A percentile compares a stretch with the other conserved stretches of the same genome.
Conservation (phyloP, 768 basidiomycete genomes). For the Lentinula edodes region DNA sequence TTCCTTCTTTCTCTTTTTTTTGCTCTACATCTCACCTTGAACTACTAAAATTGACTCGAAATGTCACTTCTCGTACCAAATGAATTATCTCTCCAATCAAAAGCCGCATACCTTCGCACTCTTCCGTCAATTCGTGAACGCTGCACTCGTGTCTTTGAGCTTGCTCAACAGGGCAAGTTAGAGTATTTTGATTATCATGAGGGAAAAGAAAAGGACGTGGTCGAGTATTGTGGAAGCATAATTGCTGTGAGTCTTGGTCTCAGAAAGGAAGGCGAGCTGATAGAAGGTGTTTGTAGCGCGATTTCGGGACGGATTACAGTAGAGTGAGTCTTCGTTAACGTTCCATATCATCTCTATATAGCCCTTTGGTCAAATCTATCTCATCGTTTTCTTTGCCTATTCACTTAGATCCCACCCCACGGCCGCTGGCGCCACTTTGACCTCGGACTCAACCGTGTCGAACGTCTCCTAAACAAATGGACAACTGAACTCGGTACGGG, state of each 20-base stretch:
- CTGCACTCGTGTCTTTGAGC: constrained; percentile 70
- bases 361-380: background rate
- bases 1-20: too few species aligned
- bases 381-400: background rate
- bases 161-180: constrained; percentile 69
- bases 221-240: constrained; percentile 68
- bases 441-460: constrained; percentile 57
- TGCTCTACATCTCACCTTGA: background rate
- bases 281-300: constrained; percentile 46
- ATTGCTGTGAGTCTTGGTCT: constrained; percentile 31
- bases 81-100: constrained; percentile 26
- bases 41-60: background rate
- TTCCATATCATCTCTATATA: too few species aligned
- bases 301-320: constrained; percentile 67
- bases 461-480: constrained; percentile 58
- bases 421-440: constrained; percentile 90
- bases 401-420: constrained; percentile 71
- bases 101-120: constrained; percentile 71
- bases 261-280: background rate
- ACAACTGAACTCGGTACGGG: background rate
- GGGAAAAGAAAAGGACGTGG: constrained; percentile 63
- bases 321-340: constrained; percentile 35
- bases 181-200: constrained; percentile 86
- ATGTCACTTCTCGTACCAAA: background rate
- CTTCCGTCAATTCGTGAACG: constrained; percentile 88